Evolutionary conservation across 2,329 filamentous ascomycete species (phyloP), one percentile per base, ranked within the genome.

Genomic region (Fusarium multiceps): DNA sequence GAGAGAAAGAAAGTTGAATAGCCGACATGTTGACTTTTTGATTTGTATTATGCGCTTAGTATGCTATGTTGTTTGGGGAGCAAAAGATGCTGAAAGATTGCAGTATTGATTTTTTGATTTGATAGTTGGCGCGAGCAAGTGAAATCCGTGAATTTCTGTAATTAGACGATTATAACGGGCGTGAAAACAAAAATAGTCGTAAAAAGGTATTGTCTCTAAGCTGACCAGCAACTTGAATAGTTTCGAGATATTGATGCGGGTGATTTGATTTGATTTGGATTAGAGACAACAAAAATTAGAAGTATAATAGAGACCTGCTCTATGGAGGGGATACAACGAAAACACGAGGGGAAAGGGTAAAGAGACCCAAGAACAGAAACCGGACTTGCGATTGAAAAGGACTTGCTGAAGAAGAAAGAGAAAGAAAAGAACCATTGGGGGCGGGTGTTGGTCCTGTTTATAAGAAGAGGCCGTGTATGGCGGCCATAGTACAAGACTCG

Each of bases 1-100:
- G 93, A 82, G 92, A 91, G 86, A 98, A 98, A 80, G 94, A 95
- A 75, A 97, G 91, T 85, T 98, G 95, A 83, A 96, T 90, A 81
- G 93, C 87, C 83, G 94, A 91, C 93, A 97, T 97, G 85, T 80
- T 90, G 81, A 86, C 32, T 80, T n/a, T 37, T 37, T 90, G 81
- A 78, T 64, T 74, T 69, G 54, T 37, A 66, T 63, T 47, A 59
- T 55, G 59, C 58, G 69, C 37, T 66, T 72, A 25, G 50, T n/a
- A 63, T 75, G 72, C 46, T 62, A 40, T 67, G 57, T 70, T 78
- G 77, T 62, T 53, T 64, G 49, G 79, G 63, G 74, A 77, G 73
- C 71, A 82, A 78, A 82, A 78, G 78, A 47, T 71, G 58, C 60
- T 73, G 57, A 61, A 53, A 51, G 21, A 50, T 30, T 62, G 62